Evolutionary conservation across 1,139 yeast genomes (phyloP).

Genomic region (Zygosaccharomyces pseudobailii): DNA sequence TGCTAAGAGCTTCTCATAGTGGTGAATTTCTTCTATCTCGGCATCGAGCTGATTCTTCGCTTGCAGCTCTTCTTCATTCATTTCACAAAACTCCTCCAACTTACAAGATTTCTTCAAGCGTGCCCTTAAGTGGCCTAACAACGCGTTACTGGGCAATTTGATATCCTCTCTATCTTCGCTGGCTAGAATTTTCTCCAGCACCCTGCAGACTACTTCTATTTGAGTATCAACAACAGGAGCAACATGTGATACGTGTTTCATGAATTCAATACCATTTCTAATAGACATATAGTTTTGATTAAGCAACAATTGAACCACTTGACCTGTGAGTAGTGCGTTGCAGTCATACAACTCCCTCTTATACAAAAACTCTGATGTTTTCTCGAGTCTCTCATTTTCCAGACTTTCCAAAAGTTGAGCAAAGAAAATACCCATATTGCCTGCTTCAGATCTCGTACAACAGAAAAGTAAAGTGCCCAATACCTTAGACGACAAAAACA

Average conservation of each 20-base stretch:
- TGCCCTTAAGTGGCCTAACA: constrained; percentile 66
- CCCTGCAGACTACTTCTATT: constrained; percentile 49
- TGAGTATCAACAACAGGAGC: constrained; percentile 72
- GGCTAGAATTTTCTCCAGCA: constrained; percentile 46
- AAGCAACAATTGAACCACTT: constrained; percentile 47
- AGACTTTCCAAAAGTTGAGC: constrained; percentile 50
- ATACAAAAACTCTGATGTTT: constrained; percentile 35
- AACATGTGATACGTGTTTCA: constrained; percentile 60
- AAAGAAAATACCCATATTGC: constrained; percentile 73
- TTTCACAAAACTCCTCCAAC: constrained; percentile 49
- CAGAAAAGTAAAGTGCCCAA: constrained; percentile 62
- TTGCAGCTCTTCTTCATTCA: constrained; percentile 37
- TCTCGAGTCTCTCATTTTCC: constrained; percentile 24
- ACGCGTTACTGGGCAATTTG: constrained; percentile 71
- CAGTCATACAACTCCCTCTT: constrained; percentile 48
- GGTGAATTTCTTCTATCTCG: constrained; percentile 24
- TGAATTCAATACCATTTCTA: constrained; percentile 72
- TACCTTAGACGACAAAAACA: constrained; percentile 47
- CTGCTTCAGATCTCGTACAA: constrained; percentile 73
- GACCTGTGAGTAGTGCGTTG: constrained; percentile 45
- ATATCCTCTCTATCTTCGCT: constrained; percentile 74
- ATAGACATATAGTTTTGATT: constrained; percentile 68
- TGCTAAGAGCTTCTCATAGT: constrained; percentile 25
- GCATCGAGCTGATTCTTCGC: constrained; percentile 24
- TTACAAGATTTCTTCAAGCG: constrained; percentile 54